Conservation (phyloP, 768 basidiomycete species). For the Suillus plorans region DNA sequence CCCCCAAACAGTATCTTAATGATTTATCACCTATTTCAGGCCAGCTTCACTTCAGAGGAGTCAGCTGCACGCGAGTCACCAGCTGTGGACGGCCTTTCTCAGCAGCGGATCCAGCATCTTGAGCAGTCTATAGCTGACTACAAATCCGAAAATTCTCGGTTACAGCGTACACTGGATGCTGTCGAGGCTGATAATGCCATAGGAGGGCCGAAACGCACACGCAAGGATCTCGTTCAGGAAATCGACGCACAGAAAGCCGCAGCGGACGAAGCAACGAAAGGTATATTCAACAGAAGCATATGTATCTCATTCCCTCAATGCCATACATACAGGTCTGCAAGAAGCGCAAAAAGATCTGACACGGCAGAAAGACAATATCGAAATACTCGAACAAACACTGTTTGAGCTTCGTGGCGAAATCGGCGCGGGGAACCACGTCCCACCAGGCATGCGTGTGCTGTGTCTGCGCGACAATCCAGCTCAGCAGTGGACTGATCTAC, state of each 20-base stretch:
- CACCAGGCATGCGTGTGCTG: constrained; percentile 69
- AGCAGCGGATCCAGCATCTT: constrained; percentile 50
- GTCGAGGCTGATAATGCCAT: constrained; percentile 36
- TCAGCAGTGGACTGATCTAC: constrained; percentile 74
- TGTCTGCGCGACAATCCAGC: constrained; percentile 78
- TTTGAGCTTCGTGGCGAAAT: constrained; percentile 79
- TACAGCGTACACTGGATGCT: constrained; percentile 49
- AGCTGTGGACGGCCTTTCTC: constrained; percentile 30
- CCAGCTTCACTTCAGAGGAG: constrained; percentile 65
- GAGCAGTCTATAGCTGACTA: constrained; percentile 56
- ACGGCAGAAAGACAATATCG: constrained; percentile 52
- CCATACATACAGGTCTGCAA: constrained; percentile 40
- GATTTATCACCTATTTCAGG: constrained; percentile 33
- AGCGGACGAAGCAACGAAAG: constrained; percentile 39
- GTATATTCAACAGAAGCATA: constrained; percentile 24
- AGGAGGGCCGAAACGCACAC: constrained; percentile 22
- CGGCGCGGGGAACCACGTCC: constrained; percentile 71
- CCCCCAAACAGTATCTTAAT: neutral
- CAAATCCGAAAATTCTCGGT: constrained; percentile 45
- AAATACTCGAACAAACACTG: constrained; percentile 72
- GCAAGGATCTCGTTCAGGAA: constrained; percentile 40
- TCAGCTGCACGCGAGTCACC: constrained; percentile 31
- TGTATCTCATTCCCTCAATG: constrained; percentile 2
- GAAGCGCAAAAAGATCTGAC: constrained; percentile 36
- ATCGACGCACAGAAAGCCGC: constrained; percentile 38